Evolutionary conservation across 257 asterid genomes (phyloP).

Genomic region (Solanum pinnatisectum): DNA sequence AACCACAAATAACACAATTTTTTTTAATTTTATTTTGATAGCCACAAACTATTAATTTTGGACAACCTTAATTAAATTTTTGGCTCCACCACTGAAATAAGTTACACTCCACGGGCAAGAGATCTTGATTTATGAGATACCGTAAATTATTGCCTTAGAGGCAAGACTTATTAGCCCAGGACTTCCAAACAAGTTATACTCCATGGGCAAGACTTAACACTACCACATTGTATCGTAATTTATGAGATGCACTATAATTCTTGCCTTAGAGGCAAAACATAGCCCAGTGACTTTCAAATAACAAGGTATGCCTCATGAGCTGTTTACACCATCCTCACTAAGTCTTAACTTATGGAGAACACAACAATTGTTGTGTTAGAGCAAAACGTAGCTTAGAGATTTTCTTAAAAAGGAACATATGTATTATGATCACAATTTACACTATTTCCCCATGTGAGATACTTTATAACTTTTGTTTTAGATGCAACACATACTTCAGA

Average conservation of each 20-base stretch:
- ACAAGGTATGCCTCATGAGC: not conserved
- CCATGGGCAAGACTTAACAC: not conserved
- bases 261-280: not conserved
- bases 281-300: not conserved
- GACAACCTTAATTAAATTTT: no score
- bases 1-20: no score
- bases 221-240: not conserved
- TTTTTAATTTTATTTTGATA: no score
- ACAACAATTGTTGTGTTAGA: not conserved
- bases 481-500: not conserved
- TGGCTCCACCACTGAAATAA: no score
- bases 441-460: not conserved
- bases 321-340: not conserved
- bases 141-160: not conserved
- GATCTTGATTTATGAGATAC: no score
- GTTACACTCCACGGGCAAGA: not conserved
- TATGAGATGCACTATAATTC: not conserved
- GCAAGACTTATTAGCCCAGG: not conserved
- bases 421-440: not conserved
- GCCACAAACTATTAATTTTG: no score
- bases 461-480: not conserved
- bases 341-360: not conserved
- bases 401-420: no score
- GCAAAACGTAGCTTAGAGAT: not conserved
- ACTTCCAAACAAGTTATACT: not conserved